phyloP scores from a whole-genome alignment of 2,329 filamentous ascomycete species.

The Helotiales sp. region DNA sequence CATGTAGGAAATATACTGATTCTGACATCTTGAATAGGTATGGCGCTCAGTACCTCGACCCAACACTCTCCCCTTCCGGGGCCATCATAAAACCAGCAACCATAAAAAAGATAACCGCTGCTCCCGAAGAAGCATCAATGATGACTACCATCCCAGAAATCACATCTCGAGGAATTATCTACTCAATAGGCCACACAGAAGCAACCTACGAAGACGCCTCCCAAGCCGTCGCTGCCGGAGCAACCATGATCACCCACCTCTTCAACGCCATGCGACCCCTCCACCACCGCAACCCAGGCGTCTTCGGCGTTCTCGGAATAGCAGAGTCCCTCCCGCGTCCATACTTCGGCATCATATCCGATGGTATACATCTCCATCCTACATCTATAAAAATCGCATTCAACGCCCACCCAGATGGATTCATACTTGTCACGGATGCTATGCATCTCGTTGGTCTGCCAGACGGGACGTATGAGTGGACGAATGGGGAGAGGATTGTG shows the following conservation, averaged over 20 bases:
- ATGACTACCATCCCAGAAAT: conserved; percentile 67
- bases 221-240: conserved; percentile 69
- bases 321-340: conserved; percentile 57
- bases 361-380: conserved; percentile 87
- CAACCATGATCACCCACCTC: conserved; percentile 87
- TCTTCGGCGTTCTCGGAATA: conserved; percentile 81
- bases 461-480: conserved; percentile 85
- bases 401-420: conserved; percentile 79
- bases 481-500: conserved; percentile 66
- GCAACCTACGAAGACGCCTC: conserved; percentile 83
- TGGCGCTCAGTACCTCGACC: conserved; percentile 65
- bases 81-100: conserved; percentile 28
- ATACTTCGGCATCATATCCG: conserved; percentile 86
- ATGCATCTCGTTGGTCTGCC: conserved; percentile 85
- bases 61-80: conserved; percentile 38
- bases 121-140: conserved; percentile 77
- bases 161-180: conserved; percentile 65
- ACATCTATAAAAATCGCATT: conserved; percentile 88
- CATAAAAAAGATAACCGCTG: conserved; percentile 82
- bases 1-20: too few species aligned
- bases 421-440: conserved; percentile 88
- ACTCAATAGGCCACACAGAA: conserved; percentile 83
- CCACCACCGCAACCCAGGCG: conserved; percentile 86
- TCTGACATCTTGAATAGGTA: too few species aligned
- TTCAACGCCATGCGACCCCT: conserved; percentile 94